Percentiles rank a stretch among this genome's conserved stretches.
These are phyloP conservation scores for Lepidium africanum DNA, from an alignment of 345 rosid species.

Conservation along the genomic window DNA sequence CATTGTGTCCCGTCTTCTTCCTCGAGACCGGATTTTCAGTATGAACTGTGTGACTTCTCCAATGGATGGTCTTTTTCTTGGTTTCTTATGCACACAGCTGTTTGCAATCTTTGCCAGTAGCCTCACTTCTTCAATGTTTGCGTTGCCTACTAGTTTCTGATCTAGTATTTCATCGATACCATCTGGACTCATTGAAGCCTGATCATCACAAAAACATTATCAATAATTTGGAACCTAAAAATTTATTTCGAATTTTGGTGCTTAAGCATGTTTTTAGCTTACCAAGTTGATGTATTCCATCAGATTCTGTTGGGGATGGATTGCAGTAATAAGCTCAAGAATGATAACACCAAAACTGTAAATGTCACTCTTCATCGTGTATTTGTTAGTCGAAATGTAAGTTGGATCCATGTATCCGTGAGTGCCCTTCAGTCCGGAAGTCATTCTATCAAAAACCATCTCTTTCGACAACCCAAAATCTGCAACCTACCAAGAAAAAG, in stretches of 20 bases:
- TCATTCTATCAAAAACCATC: constrained; percentile 64
- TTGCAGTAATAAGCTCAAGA: constrained; percentile 87
- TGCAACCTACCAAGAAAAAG: constrained; percentile 50
- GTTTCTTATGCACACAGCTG: constrained; percentile 64
- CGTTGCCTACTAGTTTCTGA: constrained; percentile 52
- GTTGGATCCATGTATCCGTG: constrained; percentile 88
- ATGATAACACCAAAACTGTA: constrained; percentile 89
- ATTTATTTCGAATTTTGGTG: background rate
- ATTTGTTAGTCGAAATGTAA: constrained; percentile 72
- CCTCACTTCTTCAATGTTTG: constrained; percentile 61
- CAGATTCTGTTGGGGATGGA: constrained; percentile 87
- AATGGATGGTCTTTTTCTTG: constrained; percentile 71
- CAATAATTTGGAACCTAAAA: background rate
- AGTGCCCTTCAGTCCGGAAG: constrained; percentile 83
- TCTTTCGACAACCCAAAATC: constrained; percentile 95
- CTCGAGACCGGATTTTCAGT: constrained; percentile 43
- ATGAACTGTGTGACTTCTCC: constrained; percentile 79
- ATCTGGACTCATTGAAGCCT: constrained; percentile 87
- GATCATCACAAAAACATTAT: background rate
- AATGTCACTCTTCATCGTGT: constrained; percentile 81
- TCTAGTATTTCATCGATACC: constrained; percentile 85
- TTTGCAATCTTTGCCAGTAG: constrained; percentile 56
- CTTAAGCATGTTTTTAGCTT: constrained; percentile 13
- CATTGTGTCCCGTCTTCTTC: constrained; percentile 29
- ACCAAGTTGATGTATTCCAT: constrained; percentile 91